Percentiles rank a stretch among this genome's conserved stretches.
Evolutionary conservation across 2,329 filamentous ascomycete species (phyloP).

Genomic region (Beauveria bassiana): DNA sequence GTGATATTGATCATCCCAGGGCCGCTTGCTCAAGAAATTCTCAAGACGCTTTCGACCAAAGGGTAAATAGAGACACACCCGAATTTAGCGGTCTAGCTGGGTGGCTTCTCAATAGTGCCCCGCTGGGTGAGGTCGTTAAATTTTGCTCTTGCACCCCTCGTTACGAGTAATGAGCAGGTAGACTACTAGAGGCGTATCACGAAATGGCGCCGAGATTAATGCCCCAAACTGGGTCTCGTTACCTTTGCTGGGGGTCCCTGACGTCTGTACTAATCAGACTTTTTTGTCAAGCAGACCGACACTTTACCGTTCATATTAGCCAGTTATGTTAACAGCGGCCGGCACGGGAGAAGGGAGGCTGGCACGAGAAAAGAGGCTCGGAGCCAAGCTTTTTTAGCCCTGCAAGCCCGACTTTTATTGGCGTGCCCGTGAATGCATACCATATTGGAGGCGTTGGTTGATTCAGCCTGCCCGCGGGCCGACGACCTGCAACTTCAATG

Average conservation of each 20-base stretch:
- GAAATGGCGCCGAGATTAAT: constrained; percentile 8
- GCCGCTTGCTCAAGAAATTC: neutral
- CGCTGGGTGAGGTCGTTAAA: neutral
- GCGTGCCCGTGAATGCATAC: neutral
- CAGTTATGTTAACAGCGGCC: no score
- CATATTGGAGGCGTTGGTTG: no score
- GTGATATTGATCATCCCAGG: neutral
- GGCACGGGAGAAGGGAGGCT: neutral
- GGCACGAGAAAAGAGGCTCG: neutral
- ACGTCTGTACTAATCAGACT: neutral
- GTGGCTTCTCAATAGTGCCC: neutral
- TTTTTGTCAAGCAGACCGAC: neutral
- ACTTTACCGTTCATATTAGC: neutral
- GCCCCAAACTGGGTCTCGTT: constrained; percentile 1
- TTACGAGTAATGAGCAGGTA: constrained; percentile 1
- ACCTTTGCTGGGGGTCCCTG: neutral
- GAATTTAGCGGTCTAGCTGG: neutral
- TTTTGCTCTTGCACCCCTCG: neutral
- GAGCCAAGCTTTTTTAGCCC: constrained; percentile 5
- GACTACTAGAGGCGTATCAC: neutral
- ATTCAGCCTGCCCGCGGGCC: neutral
- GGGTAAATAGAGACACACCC: constrained; percentile 4
- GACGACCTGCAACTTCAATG: neutral
- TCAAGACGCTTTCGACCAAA: neutral
- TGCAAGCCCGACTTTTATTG: neutral